Evolutionary conservation across 768 basidiomycete species (phyloP).

Genomic region (Mycena vulgaris): DNA sequence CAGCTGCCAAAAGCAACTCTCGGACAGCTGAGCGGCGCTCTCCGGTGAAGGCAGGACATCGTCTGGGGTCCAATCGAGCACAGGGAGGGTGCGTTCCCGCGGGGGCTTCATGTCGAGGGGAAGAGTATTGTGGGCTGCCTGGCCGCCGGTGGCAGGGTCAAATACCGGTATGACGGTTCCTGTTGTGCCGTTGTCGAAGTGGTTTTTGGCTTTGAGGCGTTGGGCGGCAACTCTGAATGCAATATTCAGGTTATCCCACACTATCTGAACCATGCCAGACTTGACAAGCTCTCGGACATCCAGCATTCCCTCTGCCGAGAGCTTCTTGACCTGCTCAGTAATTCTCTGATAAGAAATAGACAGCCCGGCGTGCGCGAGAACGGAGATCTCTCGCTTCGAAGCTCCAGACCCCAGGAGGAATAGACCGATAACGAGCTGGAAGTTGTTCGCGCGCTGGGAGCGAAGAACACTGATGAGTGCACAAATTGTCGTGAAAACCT

Average conservation of each 20-base stretch:
- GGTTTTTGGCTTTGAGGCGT: slow-evolving; percentile 41
- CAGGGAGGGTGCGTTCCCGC: slow-evolving; percentile 1
- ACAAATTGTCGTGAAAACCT: slow-evolving; percentile 38
- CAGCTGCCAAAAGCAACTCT: neutral
- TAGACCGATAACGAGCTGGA: slow-evolving; percentile 32
- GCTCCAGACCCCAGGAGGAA: slow-evolving; percentile 37
- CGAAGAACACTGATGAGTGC: slow-evolving; percentile 29
- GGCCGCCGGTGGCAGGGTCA: slow-evolving; percentile 19
- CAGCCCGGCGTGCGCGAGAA: slow-evolving; percentile 35
- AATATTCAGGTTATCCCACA: slow-evolving; percentile 53
- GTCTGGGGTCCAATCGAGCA: neutral
- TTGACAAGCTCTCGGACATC: slow-evolving; percentile 37
- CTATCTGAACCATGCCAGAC: slow-evolving; percentile 33
- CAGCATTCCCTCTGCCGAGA: slow-evolving; percentile 21
- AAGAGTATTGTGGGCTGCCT: slow-evolving; percentile 24
- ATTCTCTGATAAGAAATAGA: slow-evolving; percentile 14
- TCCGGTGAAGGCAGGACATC: slow-evolving; percentile 2
- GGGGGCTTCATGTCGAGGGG: slow-evolving; percentile 17
- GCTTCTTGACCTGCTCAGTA: slow-evolving; percentile 11
- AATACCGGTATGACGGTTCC: slow-evolving; percentile 43
- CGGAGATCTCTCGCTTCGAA: slow-evolving; percentile 32
- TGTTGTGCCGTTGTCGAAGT: slow-evolving; percentile 50
- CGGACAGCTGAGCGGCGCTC: neutral
- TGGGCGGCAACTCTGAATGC: slow-evolving; percentile 44
- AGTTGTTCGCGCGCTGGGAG: slow-evolving; percentile 36